phyloP scores from a whole-genome alignment of 148 eudicot species.

The Rhododendron henanense region DNA sequence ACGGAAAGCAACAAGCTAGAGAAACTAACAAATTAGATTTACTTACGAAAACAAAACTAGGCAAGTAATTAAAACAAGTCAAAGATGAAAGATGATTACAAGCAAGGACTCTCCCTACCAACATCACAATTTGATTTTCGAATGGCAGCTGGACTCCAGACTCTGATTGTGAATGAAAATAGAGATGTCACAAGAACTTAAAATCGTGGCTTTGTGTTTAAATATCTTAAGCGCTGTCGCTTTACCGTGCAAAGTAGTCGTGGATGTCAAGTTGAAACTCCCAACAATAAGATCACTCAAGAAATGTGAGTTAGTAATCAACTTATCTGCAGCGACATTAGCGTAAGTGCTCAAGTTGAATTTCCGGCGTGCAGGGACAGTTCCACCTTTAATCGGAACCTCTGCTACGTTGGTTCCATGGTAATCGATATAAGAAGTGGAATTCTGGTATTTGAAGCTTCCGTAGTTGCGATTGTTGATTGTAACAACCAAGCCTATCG shows the following conservation, averaged over 20 bases:
- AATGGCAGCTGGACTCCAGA: conserved; percentile 19
- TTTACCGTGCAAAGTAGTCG: conserved; percentile 17
- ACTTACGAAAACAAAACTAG: not conserved
- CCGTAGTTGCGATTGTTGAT: conserved; percentile 27
- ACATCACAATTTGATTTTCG: conserved; percentile 17
- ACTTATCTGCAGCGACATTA: conserved; percentile 18
- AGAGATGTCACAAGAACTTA: conserved; percentile 21
- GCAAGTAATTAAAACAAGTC: too few species aligned
- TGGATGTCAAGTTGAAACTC: conserved; percentile 19
- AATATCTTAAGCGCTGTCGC: conserved; percentile 19
- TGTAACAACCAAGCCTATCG: conserved; percentile 19
- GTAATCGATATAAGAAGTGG: conserved; percentile 13
- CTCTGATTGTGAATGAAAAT: conserved; percentile 2
- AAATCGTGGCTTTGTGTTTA: conserved; percentile 15
- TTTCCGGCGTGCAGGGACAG: conserved; percentile 22
- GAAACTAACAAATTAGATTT: too few species aligned
- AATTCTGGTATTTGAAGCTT: conserved; percentile 18
- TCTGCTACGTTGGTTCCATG: conserved; percentile 17
- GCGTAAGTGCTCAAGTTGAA: conserved; percentile 20
- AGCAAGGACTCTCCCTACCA: not conserved
- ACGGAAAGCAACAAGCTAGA: too few species aligned
- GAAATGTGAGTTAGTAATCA: conserved; percentile 12
- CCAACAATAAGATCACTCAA: conserved; percentile 17
- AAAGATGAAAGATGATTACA: not conserved
- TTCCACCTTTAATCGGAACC: conserved; percentile 6